Percentiles rank a stretch among this genome's conserved stretches.
These are phyloP conservation scores for Phytophthora sojae DNA, from an alignment of 352 stramenopile species.

Conservation along the genomic window DNA sequence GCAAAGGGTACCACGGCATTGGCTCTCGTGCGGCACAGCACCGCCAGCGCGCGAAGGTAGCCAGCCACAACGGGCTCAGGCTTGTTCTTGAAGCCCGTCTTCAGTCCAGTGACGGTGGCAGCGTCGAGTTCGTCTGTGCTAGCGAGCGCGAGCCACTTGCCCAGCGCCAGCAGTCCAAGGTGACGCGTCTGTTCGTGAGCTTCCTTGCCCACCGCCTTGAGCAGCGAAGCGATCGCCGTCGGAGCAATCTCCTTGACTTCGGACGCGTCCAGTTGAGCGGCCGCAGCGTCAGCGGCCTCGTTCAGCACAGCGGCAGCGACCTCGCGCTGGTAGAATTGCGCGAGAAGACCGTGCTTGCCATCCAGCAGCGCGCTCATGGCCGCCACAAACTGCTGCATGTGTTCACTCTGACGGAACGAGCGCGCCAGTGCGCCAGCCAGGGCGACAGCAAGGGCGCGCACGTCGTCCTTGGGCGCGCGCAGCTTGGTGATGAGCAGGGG, in stretches of 20 bases:
- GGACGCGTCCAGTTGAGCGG: slow-evolving; percentile 37
- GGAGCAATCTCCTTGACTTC: slow-evolving; percentile 52
- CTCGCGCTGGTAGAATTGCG: slow-evolving; percentile 91
- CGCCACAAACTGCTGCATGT: slow-evolving; percentile 63
- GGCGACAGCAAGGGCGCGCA: slow-evolving; percentile 59
- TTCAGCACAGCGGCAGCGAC: slow-evolving; percentile 72
- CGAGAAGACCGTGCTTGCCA: slow-evolving; percentile 84
- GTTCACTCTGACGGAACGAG: slow-evolving; percentile 59
- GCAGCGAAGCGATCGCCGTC: slow-evolving; percentile 56
- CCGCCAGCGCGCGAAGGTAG: slow-evolving; percentile 64
- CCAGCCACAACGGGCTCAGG: slow-evolving; percentile 70
- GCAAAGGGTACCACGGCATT: slow-evolving; percentile 45
- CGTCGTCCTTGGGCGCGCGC: slow-evolving; percentile 83
- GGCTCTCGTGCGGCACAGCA: slow-evolving; percentile 48
- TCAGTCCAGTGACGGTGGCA: slow-evolving; percentile 50
- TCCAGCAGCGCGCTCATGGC: slow-evolving; percentile 72
- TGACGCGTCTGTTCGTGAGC: slow-evolving; percentile 85
- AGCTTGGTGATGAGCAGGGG: slow-evolving; percentile 78
- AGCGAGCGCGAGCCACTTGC: slow-evolving; percentile 75
- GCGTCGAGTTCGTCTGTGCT: slow-evolving; percentile 56
- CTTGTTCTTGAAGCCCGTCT: slow-evolving; percentile 77
- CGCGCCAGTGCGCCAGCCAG: slow-evolving; percentile 58
- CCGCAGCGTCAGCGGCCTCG: slow-evolving; percentile 53
- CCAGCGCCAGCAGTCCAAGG: slow-evolving; percentile 72
- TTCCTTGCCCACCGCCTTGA: slow-evolving; percentile 85